These are phyloP conservation scores for Eimeria mitis DNA, from an alignment of 169 alveolate species.

Conservation along the genomic window DNA sequence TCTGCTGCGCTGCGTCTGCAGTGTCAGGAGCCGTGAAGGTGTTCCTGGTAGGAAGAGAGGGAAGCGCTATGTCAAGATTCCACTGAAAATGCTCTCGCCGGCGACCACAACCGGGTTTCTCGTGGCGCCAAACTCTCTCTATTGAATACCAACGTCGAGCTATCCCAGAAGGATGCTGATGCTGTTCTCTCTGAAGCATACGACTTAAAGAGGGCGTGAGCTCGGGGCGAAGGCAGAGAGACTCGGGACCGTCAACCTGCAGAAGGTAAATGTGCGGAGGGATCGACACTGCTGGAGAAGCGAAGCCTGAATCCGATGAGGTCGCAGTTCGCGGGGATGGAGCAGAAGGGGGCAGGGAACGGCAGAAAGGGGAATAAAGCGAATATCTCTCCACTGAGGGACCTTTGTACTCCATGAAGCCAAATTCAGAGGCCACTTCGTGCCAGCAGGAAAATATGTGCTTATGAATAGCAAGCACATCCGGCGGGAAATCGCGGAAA, in stretches of 20 bases:
- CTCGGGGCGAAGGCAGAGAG: slow-evolving; percentile 84
- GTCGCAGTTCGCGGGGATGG: not conserved
- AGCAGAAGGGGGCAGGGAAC: not conserved
- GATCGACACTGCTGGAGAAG: not conserved
- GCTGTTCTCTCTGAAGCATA: slow-evolving; percentile 78
- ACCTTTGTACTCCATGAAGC: slow-evolving; percentile 80
- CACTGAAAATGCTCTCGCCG: slow-evolving; percentile 89
- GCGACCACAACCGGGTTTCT: slow-evolving; percentile 84
- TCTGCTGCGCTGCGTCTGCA: not conserved
- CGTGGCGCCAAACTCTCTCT: slow-evolving; percentile 85
- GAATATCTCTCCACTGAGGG: slow-evolving; percentile 81
- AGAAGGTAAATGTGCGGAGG: slow-evolving; percentile 80
- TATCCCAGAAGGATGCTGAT: slow-evolving; percentile 32
- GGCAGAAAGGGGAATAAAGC: slow-evolving; percentile 62
- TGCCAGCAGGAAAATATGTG: slow-evolving; percentile 79
- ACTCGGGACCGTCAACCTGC: slow-evolving; percentile 58
- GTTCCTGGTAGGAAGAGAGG: not conserved
- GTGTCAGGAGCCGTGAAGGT: not conserved
- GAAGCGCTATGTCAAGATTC: slow-evolving; percentile 87
- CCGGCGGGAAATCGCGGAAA: slow-evolving; percentile 71
- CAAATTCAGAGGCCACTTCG: slow-evolving; percentile 66
- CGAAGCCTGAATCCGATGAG: not conserved
- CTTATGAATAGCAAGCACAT: slow-evolving; percentile 17
- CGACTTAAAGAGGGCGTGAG: slow-evolving; percentile 85
- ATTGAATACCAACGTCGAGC: slow-evolving; percentile 83